Percentiles rank a stretch among this genome's conserved stretches.
These are phyloP conservation scores for Vigna angularis DNA, from an alignment of 306 rosid genomes.

Conservation along the genomic window DNA sequence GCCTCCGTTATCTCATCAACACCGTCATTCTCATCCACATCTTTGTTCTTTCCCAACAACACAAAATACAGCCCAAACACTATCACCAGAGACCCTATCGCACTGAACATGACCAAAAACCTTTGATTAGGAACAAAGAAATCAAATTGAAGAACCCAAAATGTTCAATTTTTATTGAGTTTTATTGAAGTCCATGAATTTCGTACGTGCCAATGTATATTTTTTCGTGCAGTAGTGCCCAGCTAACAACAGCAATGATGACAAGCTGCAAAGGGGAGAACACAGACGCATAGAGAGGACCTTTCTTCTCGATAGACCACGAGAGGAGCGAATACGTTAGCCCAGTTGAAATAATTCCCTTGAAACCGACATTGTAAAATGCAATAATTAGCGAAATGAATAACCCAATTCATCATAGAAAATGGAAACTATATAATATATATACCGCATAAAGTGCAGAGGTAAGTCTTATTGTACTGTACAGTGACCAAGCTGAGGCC, in stretches of 20 bases:
- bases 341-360: slow-evolving; percentile 70
- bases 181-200: background rate
- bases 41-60: slow-evolving; percentile 76
- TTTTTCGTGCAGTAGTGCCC: slow-evolving; percentile 72
- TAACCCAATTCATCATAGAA: background rate
- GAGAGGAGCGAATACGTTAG: slow-evolving; percentile 59
- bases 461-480: slow-evolving; percentile 49
- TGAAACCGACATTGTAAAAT: slow-evolving; percentile 23
- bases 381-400: background rate
- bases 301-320: slow-evolving; percentile 76
- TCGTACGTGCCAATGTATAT: slow-evolving; percentile 77
- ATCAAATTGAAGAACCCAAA: background rate
- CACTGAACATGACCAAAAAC: slow-evolving; percentile 39
- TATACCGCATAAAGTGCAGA: slow-evolving; percentile 66
- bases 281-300: slow-evolving; percentile 77
- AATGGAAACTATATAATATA: background rate
- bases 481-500: slow-evolving; percentile 67
- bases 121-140: background rate
- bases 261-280: slow-evolving; percentile 75
- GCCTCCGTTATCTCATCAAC: slow-evolving; percentile 10
- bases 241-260: slow-evolving; percentile 63
- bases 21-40: slow-evolving; percentile 37
- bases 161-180: background rate
- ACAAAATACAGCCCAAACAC: slow-evolving; percentile 71
- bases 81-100: slow-evolving; percentile 53